Conservation (phyloP, 2,329 filamentous ascomycete species). For the Alternaria brassicicola region DNA sequence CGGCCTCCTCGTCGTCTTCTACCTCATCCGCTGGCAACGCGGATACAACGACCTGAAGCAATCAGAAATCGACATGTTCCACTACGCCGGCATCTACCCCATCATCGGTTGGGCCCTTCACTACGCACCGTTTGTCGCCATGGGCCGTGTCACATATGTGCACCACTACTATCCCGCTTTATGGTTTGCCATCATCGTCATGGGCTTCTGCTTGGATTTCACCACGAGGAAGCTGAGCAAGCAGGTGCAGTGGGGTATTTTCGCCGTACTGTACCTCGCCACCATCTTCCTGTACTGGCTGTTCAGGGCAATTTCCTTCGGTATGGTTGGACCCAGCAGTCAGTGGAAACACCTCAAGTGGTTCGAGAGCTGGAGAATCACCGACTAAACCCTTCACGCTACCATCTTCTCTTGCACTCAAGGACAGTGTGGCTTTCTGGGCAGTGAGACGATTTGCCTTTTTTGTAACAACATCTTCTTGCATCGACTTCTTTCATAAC, state of each 20-base stretch:
- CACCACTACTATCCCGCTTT: slow-evolving; percentile 99
- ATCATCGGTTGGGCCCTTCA: slow-evolving; percentile 94
- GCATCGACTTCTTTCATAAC: too few relatives aligned
- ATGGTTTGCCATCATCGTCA: slow-evolving; percentile 91
- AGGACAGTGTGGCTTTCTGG: background rate
- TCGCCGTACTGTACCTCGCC: slow-evolving; percentile 72
- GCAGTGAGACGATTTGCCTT: background rate
- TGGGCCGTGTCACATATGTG: slow-evolving; percentile 98
- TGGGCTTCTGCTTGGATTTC: slow-evolving; percentile 91
- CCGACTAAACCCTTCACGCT: slow-evolving; percentile 58
- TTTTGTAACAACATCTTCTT: slow-evolving; percentile 15
- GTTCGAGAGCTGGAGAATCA: slow-evolving; percentile 86
- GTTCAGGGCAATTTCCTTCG: slow-evolving; percentile 95
- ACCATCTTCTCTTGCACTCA: background rate
- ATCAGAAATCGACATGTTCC: slow-evolving; percentile 87
- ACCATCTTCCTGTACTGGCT: slow-evolving; percentile 84
- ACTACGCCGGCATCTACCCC: slow-evolving; percentile 91
- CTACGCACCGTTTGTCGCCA: slow-evolving; percentile 93
- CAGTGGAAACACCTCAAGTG: slow-evolving; percentile 94
- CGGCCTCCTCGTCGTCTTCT: slow-evolving; percentile 76
- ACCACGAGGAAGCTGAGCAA: slow-evolving; percentile 70
- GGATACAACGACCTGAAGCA: slow-evolving; percentile 83
- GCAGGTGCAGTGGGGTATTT: slow-evolving; percentile 70
- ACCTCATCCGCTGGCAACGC: slow-evolving; percentile 92
- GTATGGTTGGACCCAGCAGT: slow-evolving; percentile 84